Evolutionary conservation across 2,329 filamentous ascomycete species (phyloP).

Genomic region (Macrophomina pseudophaseolina): DNA sequence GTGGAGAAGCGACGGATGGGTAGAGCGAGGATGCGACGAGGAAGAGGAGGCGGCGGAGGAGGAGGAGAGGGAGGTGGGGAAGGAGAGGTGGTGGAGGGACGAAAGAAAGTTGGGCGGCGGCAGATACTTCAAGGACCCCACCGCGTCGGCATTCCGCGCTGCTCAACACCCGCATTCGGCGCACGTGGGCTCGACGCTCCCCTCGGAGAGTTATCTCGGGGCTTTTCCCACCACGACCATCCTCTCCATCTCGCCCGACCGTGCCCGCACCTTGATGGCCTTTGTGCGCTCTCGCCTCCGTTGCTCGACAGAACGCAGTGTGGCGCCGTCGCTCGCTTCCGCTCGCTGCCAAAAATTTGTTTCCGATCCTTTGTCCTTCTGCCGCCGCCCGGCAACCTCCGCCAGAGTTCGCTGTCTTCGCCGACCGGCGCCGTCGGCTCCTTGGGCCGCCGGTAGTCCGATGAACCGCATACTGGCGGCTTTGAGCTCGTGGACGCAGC

Average conservation of each 20-base stretch:
- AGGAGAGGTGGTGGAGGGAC: conserved; percentile 17
- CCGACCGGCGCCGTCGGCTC: conserved; percentile 8
- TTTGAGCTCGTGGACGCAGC: too few species aligned
- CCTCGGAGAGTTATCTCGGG: conserved; percentile 13
- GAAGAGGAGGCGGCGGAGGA: not conserved
- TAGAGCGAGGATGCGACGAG: conserved; percentile 18
- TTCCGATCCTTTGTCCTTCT: not conserved
- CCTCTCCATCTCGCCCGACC: not conserved
- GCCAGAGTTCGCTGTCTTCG: not conserved
- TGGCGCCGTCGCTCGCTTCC: not conserved
- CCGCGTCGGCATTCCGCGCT: conserved; percentile 11
- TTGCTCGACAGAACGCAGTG: not conserved
- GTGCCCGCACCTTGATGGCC: conserved; percentile 5
- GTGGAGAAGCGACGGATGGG: conserved; percentile 30
- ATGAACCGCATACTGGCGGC: too few species aligned
- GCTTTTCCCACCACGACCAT: not conserved
- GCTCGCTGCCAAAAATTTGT: not conserved
- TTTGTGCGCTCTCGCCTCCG: not conserved
- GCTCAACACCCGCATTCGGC: conserved; percentile 12
- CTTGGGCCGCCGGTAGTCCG: not conserved
- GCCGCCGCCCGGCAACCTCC: not conserved
- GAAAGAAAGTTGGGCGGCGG: conserved; percentile 23
- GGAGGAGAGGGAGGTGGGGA: conserved; percentile 2
- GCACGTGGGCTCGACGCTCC: conserved; percentile 3
- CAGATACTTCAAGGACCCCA: conserved; percentile 26